Base-by-base conservation (phyloP, 805 yeast species). In the Metschnikowia picachoensis region DNA sequence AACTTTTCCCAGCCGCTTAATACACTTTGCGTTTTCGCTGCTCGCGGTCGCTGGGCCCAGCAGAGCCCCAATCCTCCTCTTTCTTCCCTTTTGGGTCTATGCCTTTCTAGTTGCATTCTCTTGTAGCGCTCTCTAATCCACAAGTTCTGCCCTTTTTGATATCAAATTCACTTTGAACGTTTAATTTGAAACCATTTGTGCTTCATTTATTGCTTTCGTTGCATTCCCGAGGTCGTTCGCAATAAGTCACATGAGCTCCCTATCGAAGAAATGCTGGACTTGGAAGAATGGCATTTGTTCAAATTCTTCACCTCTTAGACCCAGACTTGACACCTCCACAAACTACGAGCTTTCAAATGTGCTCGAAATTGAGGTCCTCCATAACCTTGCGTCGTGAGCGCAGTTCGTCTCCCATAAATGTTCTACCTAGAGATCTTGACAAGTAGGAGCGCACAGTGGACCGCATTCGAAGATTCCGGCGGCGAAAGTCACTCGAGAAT, bases 311-410 rank as follows among this genome's bases (percentile, higher is more conserved):
- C 20, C 6, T 20, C 20, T 20, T 4, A 20, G n/a, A 16, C 28
- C 32, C 32, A 12, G 32, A 25, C 20, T 12, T 16, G 39, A 16
- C 25, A 34, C 14, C 32, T 39, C 43, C 13, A 30, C 25, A 14
- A 13, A 30, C 6, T 36, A 49, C 13, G 59, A 58, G 42, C 58
- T 57, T 15, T 51, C 51, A 25, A 64, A 64, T 62, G 44, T 64
- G 65, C 29, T 58, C 60, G 35, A 64, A 63, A 39, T 61, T 56
- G 33, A 64, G 47, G 33, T 61, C 60, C 1, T 67, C 67, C 14
- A 64, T 67, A 16, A 61, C 47, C 38, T 64, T 64, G 20, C 61
- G 53, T 30, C 67, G 52, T 28, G 59, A 33, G n/a, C 42, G 33
- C 43, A 41, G 54, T 38, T 47, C 58, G 31, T 57, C 62, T 13